These are phyloP conservation scores for Penicillium samsonianum DNA, from an alignment of 495 filamentous ascomycete genomes.

Conservation along the genomic window DNA sequence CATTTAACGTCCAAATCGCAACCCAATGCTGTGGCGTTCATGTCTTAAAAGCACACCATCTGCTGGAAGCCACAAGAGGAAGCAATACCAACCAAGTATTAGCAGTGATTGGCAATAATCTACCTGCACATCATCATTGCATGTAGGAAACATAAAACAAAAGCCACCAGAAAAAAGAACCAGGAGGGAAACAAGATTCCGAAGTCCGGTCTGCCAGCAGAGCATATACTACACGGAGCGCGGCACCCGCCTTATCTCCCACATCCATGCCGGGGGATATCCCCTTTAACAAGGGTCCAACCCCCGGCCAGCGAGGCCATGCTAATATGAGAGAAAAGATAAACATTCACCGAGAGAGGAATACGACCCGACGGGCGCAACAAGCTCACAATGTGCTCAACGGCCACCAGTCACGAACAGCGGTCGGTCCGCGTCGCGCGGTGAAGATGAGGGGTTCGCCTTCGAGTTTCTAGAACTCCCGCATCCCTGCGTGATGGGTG, in stretches of 20 bases:
- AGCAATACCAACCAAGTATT: neutral
- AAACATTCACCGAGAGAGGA: neutral
- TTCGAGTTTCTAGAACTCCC: slow-evolving; percentile 16
- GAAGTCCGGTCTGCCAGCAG: neutral
- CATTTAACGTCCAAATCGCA: neutral
- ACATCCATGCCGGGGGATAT: slow-evolving; percentile 7
- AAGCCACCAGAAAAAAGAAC: neutral
- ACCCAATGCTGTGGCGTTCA: neutral
- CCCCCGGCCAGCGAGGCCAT: neutral
- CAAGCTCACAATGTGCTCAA: slow-evolving; percentile 1
- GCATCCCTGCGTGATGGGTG: slow-evolving; percentile 5
- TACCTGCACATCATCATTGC: neutral
- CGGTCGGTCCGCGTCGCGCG: slow-evolving; percentile 14
- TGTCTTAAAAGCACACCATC: neutral
- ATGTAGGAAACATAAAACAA: neutral
- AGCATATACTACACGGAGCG: neutral
- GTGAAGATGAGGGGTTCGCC: slow-evolving; percentile 21
- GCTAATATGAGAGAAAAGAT: neutral
- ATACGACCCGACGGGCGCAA: slow-evolving; percentile 10
- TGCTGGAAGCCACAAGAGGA: slow-evolving; percentile 3
- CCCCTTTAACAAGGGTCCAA: neutral
- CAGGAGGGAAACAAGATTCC: slow-evolving; percentile 1
- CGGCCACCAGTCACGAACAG: slow-evolving; percentile 2
- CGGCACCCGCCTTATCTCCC: slow-evolving; percentile 1
- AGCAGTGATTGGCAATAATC: neutral